These are phyloP conservation scores for Cercophora samala DNA, from an alignment of 495 filamentous ascomycete genomes.

Conservation along the genomic window DNA sequence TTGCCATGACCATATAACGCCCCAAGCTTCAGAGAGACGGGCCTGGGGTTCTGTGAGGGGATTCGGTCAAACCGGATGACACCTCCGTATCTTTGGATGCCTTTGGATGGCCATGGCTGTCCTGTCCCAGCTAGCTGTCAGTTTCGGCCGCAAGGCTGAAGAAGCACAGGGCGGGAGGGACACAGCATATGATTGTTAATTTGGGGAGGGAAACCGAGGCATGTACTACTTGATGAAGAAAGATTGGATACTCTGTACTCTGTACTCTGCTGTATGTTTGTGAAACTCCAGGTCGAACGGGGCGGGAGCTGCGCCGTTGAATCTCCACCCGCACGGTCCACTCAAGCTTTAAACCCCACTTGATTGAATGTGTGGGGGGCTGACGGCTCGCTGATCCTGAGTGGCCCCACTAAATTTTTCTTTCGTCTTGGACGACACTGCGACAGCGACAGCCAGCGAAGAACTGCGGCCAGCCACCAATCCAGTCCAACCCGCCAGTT, in stretches of 20 bases:
- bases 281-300: not conserved
- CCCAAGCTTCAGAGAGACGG: not conserved
- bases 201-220: not conserved
- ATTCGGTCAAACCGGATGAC: not conserved
- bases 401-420: slow-evolving; percentile 10
- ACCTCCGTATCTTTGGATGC: no score
- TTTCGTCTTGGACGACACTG: not conserved
- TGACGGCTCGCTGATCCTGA: not conserved
- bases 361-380: no score
- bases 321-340: not conserved
- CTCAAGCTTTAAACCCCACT: not conserved
- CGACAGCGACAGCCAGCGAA: not conserved
- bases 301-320: not conserved
- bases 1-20: not conserved
- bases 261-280: not conserved
- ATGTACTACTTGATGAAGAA: not conserved
- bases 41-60: not conserved
- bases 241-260: no score
- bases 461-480: not conserved
- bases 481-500: not conserved
- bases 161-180: not conserved
- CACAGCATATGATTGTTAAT: not conserved
- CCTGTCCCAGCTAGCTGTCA: not conserved
- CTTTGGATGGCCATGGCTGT: no score
- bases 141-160: not conserved